Evolutionary conservation across 2,329 filamentous ascomycete species (phyloP).

Genomic region (Ophiocordyceps camponoti-floridani): DNA sequence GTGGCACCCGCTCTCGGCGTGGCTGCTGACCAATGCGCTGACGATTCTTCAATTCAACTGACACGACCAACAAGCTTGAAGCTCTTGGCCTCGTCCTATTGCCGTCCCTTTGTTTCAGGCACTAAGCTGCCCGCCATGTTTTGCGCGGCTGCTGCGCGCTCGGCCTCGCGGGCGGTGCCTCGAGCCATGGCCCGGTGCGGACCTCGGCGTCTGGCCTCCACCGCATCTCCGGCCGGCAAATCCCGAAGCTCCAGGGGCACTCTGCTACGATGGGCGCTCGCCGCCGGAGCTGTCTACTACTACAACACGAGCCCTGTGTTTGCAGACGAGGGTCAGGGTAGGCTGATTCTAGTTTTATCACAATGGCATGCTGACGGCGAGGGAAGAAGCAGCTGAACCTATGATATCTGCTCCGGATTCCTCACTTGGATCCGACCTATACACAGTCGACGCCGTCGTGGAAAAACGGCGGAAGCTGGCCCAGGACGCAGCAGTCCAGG

Average conservation of each 20-base stretch:
- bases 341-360: background rate
- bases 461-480: slow-evolving; percentile 41
- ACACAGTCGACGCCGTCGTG: slow-evolving; percentile 49
- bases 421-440: slow-evolving; percentile 38
- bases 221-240: slow-evolving; percentile 37
- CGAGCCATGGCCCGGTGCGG: slow-evolving; percentile 18
- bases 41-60: background rate
- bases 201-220: slow-evolving; percentile 34
- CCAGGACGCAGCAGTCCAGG: slow-evolving; percentile 7
- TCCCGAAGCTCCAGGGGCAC: slow-evolving; percentile 70
- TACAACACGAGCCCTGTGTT: slow-evolving; percentile 86
- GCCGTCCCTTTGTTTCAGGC: background rate
- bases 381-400: background rate
- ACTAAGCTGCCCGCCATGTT: background rate
- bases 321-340: slow-evolving; percentile 65
- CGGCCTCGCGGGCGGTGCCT: slow-evolving; percentile 26
- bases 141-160: slow-evolving; percentile 22
- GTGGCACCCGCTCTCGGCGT: background rate
- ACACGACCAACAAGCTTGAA: background rate
- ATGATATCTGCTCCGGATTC: slow-evolving; percentile 23
- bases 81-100: background rate
- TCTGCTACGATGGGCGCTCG: slow-evolving; percentile 55
- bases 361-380: background rate
- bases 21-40: background rate
- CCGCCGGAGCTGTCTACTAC: slow-evolving; percentile 66